phyloP scores from a whole-genome alignment of 129 eudicot species.

The Sambucus nigra region DNA sequence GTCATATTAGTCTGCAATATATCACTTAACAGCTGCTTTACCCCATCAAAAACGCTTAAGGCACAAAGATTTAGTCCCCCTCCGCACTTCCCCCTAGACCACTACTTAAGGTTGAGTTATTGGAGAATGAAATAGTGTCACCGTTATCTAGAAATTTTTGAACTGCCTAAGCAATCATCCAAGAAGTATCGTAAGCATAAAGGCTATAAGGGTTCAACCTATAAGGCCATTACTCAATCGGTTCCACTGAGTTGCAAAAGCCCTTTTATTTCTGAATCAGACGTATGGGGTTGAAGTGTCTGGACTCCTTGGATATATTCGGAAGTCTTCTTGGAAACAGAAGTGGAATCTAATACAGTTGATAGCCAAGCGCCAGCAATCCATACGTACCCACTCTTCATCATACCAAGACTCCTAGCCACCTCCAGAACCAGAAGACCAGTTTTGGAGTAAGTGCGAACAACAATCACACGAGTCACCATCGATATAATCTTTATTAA shows the following conservation, averaged over 20 bases:
- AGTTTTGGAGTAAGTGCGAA: conserved; percentile 32
- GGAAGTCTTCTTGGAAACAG: conserved; percentile 11
- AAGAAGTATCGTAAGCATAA: conserved; percentile 84
- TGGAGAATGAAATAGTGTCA: conserved; percentile 60
- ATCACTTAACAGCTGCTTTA: conserved; percentile 29
- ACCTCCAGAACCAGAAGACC: conserved; percentile 43
- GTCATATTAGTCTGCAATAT: conserved; percentile 47
- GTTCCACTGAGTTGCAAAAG: conserved; percentile 45
- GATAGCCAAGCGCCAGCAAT: conserved; percentile 79
- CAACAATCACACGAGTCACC: conserved; percentile 75
- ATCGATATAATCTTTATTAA: conserved; percentile 40
- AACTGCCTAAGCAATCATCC: conserved; percentile 62
- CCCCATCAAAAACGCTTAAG: conserved; percentile 65
- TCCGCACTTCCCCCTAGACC: conserved; percentile 19
- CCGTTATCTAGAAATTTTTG: conserved; percentile 40
- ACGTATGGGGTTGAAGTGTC: conserved; percentile 59
- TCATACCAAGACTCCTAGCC: conserved; percentile 72
- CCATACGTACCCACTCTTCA: conserved; percentile 73
- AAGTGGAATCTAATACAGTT: conserved; percentile 41
- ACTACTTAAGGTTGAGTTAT: conserved; percentile 27
- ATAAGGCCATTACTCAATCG: conserved; percentile 40
- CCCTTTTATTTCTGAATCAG: conserved; percentile 38
- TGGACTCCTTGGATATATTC: conserved; percentile 47
- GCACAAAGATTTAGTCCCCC: conserved; percentile 52
- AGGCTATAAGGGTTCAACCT: conserved; percentile 65